Conservation (phyloP, 2,329 filamentous ascomycete species). For the Epichloe brachyelytri region DNA sequence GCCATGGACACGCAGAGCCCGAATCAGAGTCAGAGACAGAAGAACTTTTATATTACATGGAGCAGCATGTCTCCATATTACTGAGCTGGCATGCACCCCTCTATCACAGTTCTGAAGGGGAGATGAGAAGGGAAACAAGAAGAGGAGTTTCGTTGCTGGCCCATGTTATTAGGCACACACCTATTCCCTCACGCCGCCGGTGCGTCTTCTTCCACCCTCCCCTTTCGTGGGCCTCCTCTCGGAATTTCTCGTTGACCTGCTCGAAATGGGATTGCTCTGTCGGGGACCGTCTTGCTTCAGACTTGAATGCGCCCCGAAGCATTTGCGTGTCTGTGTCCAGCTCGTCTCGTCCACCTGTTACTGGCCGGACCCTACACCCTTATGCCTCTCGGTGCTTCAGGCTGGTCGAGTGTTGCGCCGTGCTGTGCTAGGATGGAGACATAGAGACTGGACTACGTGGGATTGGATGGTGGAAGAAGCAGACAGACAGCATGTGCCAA, state of each 20-base stretch:
- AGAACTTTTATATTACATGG: background rate
- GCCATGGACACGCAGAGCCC: too few species aligned
- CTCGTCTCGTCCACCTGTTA: background rate
- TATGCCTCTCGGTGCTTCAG: too few species aligned
- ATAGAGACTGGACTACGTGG: background rate
- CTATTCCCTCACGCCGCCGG: background rate
- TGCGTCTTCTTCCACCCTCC: background rate
- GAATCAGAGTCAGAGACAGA: background rate
- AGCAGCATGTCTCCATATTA: background rate
- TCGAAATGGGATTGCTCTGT: background rate
- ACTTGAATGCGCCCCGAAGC: background rate
- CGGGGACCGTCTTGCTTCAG: background rate
- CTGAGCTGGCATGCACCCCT: background rate
- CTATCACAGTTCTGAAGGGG: background rate
- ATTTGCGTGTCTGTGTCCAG: background rate
- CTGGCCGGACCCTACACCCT: background rate
- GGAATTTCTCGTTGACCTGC: background rate
- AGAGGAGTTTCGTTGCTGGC: background rate
- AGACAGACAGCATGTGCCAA: conserved; percentile 1
- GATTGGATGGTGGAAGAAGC: background rate
- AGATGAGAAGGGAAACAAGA: background rate
- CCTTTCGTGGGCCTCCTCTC: too few species aligned
- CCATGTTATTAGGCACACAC: background rate
- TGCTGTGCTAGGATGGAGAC: too few species aligned
- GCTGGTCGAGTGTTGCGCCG: too few species aligned